Conservation (phyloP, 345 rosid species). For the Lepidium sativum region DNA sequence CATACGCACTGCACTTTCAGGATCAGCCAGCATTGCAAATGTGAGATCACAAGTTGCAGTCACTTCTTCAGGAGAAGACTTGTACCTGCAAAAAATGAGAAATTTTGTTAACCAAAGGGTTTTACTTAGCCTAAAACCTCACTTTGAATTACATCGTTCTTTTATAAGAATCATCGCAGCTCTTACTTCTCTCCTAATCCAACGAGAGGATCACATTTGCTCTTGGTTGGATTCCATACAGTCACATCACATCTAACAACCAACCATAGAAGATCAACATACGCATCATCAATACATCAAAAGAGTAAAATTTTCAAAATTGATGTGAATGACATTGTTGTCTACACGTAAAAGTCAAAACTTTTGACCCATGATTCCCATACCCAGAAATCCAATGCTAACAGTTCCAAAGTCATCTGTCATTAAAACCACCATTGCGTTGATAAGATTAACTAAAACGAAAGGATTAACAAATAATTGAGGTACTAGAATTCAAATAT, state of each 20-base stretch:
- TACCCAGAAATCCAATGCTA: conserved; percentile 78
- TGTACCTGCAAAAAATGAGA: conserved; percentile 42
- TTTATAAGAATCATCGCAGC: neutral
- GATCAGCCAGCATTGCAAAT: conserved; percentile 92
- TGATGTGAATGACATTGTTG: neutral
- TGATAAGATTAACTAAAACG: neutral
- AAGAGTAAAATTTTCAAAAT: neutral
- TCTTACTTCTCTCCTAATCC: conserved; percentile 85
- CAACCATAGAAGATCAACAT: neutral
- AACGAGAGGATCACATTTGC: conserved; percentile 85
- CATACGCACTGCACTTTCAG: conserved; percentile 97
- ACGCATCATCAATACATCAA: neutral
- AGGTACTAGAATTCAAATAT: neutral
- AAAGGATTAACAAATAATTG: neutral
- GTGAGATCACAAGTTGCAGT: conserved; percentile 82
- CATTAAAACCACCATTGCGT: neutral
- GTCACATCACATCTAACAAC: conserved; percentile 68
- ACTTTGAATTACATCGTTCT: neutral
- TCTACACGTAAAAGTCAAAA: neutral
- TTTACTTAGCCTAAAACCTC: neutral
- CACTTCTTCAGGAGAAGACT: conserved; percentile 79
- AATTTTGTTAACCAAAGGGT: neutral
- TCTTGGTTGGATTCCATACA: conserved; percentile 86
- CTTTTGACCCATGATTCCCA: conserved; percentile 90
- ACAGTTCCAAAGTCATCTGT: conserved; percentile 25